Percentiles rank a stretch among this genome's conserved stretches.
phyloP scores from a whole-genome alignment of 139 green algal genomes.

The Volvox africanus region DNA sequence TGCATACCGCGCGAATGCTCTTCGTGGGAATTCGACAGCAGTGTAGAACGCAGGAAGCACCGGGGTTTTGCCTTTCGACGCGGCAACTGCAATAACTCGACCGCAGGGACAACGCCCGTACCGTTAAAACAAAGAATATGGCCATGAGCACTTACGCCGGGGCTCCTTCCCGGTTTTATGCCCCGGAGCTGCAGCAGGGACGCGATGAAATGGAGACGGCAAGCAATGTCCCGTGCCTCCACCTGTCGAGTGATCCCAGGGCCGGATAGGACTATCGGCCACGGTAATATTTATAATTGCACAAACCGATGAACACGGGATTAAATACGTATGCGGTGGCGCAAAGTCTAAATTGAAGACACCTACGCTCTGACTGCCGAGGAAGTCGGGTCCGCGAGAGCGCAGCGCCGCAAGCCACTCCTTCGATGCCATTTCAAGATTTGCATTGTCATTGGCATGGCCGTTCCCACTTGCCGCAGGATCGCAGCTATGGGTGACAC shows the following conservation, averaged over 20 bases:
- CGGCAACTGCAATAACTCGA: too few species aligned
- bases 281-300: too few species aligned
- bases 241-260: neutral
- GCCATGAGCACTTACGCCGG: slow-evolving; percentile 44
- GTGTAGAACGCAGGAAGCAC: too few species aligned
- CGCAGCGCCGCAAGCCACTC: neutral
- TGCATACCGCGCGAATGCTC: neutral
- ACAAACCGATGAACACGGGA: too few species aligned
- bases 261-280: too few species aligned
- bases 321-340: too few species aligned
- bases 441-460: neutral
- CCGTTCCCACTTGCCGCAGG: neutral
- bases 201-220: slow-evolving; percentile 29
- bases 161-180: neutral
- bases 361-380: neutral
- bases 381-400: neutral
- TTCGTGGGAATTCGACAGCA: too few species aligned
- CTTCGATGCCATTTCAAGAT: neutral
- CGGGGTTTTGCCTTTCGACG: too few species aligned
- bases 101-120: neutral
- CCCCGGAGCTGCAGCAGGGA: slow-evolving; percentile 87
- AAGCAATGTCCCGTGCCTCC: neutral
- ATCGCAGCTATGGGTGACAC: neutral
- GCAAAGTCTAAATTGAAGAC: neutral
- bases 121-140: slow-evolving; percentile 83